phyloP scores from a whole-genome alignment of 169 alveolate species.

The Plasmodium cynomolgi region DNA sequence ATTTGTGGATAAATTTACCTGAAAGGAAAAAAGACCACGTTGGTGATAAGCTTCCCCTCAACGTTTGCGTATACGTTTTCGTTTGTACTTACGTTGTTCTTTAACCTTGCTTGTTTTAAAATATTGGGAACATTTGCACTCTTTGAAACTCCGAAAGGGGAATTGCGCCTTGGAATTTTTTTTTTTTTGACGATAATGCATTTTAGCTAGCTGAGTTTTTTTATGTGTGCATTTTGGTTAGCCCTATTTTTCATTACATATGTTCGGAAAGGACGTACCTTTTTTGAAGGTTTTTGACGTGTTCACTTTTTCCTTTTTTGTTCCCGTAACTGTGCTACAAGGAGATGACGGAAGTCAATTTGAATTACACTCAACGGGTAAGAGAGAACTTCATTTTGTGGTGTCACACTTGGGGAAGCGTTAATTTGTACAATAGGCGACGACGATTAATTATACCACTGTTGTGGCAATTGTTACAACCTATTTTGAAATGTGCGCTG shows the following conservation, averaged over 20 bases:
- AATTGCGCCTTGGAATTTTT: background rate
- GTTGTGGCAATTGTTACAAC: background rate
- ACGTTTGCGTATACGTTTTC: background rate
- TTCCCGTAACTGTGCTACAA: slow-evolving; percentile 5
- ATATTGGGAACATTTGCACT: background rate
- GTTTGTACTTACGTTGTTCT: background rate
- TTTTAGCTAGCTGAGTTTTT: slow-evolving; percentile 11
- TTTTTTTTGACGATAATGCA: background rate
- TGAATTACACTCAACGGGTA: slow-evolving; percentile 3
- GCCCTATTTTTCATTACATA: background rate
- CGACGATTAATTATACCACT: background rate
- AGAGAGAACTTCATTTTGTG: background rate
- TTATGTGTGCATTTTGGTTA: slow-evolving; percentile 4
- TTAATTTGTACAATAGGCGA: background rate
- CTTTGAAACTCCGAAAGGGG: background rate
- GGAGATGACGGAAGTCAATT: slow-evolving; percentile 24
- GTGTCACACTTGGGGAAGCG: background rate
- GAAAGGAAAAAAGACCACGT: background rate
- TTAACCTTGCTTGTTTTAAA: background rate
- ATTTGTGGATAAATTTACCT: background rate
- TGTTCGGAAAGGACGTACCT: background rate
- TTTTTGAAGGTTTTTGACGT: slow-evolving; percentile 21
- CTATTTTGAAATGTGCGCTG: background rate
- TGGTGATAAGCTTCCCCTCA: background rate
- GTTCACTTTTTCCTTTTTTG: background rate